Base-by-base conservation (phyloP, 345 rosid species). In the Pistacia vera region DNA sequence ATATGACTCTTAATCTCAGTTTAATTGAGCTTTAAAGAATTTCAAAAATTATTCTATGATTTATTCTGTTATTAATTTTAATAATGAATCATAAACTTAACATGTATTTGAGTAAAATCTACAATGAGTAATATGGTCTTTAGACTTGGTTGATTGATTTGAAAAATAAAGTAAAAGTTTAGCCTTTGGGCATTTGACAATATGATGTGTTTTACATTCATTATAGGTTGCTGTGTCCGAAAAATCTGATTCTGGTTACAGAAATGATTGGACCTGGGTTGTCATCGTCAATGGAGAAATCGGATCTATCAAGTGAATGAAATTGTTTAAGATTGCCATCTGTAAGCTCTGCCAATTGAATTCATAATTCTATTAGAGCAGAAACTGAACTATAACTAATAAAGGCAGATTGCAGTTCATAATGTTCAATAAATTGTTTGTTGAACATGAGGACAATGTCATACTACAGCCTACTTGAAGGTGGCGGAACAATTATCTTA, bases 321-420 rank as follows among this genome's bases (percentile, higher is more conserved):
- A 5, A 22, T 49, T 17, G 13, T 11, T n/a, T 55, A 18, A 0
- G 22, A 25, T 14, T 10, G 33, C 13, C 2, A 60, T 10, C 4
- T 4, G 57, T 25, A 16, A 44, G 56, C 14, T 28, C 28, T 4
- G 16, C 46, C 60, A 14, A 30, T 25, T 4, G 48, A 69, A 54
- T 17, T 35, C 61, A 54, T 41, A 5, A 55, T 77, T 38, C 30
- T 35, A 68, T 51, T 11, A 57, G 46, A 22, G 46, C 14, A 59
- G 41, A 12, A n/a, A 49, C 70, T 30, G 38, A 64, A 41, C 11
- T 41, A 28, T 17, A 12, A 55, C 5, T n/a, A 14, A 52, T 12
- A 64, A 30, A 22, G 41, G 56, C 75, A 71, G 74, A 48, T 52
- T 69, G 74, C 36, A 57, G 18, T 5, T 49, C 52, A 17, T 35